Conservation (phyloP, 208 protist genomes). For the Wallacemonas sp. region DNA sequence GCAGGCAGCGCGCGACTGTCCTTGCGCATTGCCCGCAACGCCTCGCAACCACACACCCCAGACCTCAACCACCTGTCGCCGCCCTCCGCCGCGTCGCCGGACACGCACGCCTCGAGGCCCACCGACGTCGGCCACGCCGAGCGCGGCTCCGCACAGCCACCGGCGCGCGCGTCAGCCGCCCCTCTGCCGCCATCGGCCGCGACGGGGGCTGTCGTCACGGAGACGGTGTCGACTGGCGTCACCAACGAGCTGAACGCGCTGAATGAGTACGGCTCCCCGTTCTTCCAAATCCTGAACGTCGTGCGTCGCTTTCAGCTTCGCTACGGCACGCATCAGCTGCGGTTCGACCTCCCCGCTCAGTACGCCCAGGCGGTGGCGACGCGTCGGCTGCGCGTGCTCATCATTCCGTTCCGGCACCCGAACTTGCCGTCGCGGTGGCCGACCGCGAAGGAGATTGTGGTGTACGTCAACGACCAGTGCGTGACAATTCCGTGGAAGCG, state of each 20-base stretch:
- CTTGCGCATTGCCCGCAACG: conserved; percentile 13
- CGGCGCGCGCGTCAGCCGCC: no score
- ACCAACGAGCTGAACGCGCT: conserved; percentile 45
- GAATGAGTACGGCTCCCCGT: conserved; percentile 61
- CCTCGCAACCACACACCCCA: conserved; percentile 1
- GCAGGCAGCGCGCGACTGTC: background rate
- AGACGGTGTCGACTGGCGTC: conserved; percentile 1
- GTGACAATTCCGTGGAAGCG: conserved; percentile 75
- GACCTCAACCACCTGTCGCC: background rate
- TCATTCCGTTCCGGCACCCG: conserved; percentile 62
- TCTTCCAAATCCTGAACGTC: conserved; percentile 57
- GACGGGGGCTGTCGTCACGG: background rate
- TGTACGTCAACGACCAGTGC: conserved; percentile 76
- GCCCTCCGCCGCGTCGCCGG: background rate
- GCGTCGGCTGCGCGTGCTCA: conserved; percentile 61
- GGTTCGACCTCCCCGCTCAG: conserved; percentile 68
- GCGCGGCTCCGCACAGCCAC: no score
- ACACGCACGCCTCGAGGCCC: background rate
- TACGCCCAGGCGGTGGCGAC: conserved; percentile 50
- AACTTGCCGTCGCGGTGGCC: conserved; percentile 70
- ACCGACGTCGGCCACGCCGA: background rate
- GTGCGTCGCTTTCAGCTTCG: conserved; percentile 58
- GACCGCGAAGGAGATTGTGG: conserved; percentile 64
- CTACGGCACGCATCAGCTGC: conserved; percentile 61
- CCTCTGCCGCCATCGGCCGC: background rate